Base-by-base conservation (phyloP, 495 filamentous ascomycete species). In the Neurospora sp. region DNA sequence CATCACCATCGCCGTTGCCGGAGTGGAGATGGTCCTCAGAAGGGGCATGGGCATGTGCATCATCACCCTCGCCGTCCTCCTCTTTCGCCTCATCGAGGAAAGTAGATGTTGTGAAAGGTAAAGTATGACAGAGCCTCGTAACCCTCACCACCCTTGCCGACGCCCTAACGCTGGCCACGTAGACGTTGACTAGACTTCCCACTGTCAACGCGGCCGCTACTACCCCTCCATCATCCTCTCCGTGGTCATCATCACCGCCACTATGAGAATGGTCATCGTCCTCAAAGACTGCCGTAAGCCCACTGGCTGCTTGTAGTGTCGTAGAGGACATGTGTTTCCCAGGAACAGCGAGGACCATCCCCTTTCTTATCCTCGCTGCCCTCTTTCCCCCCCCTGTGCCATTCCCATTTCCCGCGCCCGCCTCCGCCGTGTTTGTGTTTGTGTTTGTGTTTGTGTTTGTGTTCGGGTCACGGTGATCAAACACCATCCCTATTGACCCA, bases 131-230 rank as follows among this genome's bases (percentile, higher is more conserved):
- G 12, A 61, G 53, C 0, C 53, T 0, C 16, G 75, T 76, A 22
- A 86, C 79, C 35, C 78, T 76, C 53, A 86, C 77, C 4, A 97
- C 88, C 71, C 90, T 88, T 12, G 93, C 94, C 0, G 90, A 86
- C 3, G 93, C 89, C 17, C 96, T 88, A n/a, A 98, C 89, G 77
- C 93, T 97, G 16, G 91, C 93, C 42, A 93, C 89, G 75, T 97
- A 97, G 1, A 92, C 87, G 17, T 94, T 92, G 1, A 96, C 92
- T 31, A 91, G 83, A 81, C 87, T 80, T 74, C 87, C 80, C 74
- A 82, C 69, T 61, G 75, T 73, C 20, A 87, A 76, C 71, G 82
- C 75, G 71, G 77, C 78, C 9, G 81, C 77, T 22, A 82, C 79
- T 3, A 31, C 2, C 27, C 17, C 53, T 1, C 35, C n/a, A n/a